Evolutionary conservation across 148 eudicot genomes (phyloP), one percentile per base, ranked within the genome.

Genomic region (Beta vulgaris): DNA sequence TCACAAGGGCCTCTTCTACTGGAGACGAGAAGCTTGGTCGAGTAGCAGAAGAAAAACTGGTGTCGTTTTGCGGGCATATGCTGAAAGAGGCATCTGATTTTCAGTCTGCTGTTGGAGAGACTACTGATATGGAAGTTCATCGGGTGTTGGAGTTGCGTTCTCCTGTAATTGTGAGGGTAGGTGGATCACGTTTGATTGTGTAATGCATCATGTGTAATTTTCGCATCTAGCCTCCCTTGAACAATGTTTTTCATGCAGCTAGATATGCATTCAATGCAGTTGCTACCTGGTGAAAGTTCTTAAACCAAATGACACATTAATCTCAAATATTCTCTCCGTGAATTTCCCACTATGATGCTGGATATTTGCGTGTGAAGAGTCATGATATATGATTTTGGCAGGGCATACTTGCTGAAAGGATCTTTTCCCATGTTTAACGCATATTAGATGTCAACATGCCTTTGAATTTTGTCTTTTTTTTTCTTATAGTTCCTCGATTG

Each of bases 31-130:
- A 89, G 81, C 78, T 92, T 83, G 87, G 82, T 62, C 76, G 85
- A 72, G 74, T 93, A 49, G 97, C 98, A 44, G 98, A 91, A 86
- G 91, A 87, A 77, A 93, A 93, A 69, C 79, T 93, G 64, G 93
- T 92, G 39, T 82, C 99, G 35, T 95, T 90, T 69, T 95, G 99
- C 83, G 91, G 85, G 71, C 90, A 92, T 59, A 95, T 92, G 49
- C 91, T 92, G 71, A 88, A 84, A 81, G 99, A 95, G 82, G 96
- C 99, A 55, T 95, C 96, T 82, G 96, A 95, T 73, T 91, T 95
- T 83, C 99, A 90, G 79, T 88, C 92, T 43, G 77, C 85, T 81
- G 72, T 87, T 39, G 97, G 88, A 32, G 97, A 91, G 70, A 84
- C 91, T 15, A 80, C 85, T 68, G 87, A 89, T 72, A 90, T 92